These are phyloP conservation scores for Vitis rupestris DNA, from an alignment of 164 flowering plant genomes.

Conservation along the genomic window DNA sequence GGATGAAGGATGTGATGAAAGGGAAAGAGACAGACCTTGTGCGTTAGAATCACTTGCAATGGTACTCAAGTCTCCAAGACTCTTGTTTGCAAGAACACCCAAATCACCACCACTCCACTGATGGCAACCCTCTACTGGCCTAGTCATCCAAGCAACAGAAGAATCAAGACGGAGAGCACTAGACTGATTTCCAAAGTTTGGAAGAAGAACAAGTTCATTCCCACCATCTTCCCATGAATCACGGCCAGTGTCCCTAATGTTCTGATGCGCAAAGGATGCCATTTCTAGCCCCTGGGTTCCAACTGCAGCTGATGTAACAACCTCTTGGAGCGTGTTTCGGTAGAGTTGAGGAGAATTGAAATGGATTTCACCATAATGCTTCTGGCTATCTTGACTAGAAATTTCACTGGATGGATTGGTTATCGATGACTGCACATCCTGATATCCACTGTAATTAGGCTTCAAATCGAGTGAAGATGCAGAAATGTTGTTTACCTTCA, in stretches of 20 bases:
- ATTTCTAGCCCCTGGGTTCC: conserved; percentile 22
- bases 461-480: conserved; percentile 15
- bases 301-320: conserved; percentile 28
- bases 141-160: conserved; percentile 18
- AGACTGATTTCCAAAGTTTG: conserved; percentile 30
- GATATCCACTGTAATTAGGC: conserved; percentile 28
- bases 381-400: conserved; percentile 31
- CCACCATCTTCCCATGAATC: conserved; percentile 31
- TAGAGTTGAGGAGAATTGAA: conserved; percentile 23
- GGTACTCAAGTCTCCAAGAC: conserved; percentile 10
- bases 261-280: conserved; percentile 19
- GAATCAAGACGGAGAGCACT: conserved; percentile 11
- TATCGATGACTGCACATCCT: conserved; percentile 29
- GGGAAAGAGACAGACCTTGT: conserved; percentile 48
- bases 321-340: conserved; percentile 36
- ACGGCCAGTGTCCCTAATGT: conserved; percentile 16
- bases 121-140: conserved; percentile 19
- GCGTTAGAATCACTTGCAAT: conserved; percentile 23
- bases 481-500: conserved; percentile 15
- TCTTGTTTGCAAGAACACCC: conserved; percentile 17
- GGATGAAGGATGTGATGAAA: conserved; percentile 41
- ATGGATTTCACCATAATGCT: conserved; percentile 25
- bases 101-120: conserved; percentile 30
- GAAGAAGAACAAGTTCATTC: conserved; percentile 33
- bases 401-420: conserved; percentile 22